Evolutionary conservation across 768 basidiomycete species (phyloP).

Genomic region (Clathrus columnatus): DNA sequence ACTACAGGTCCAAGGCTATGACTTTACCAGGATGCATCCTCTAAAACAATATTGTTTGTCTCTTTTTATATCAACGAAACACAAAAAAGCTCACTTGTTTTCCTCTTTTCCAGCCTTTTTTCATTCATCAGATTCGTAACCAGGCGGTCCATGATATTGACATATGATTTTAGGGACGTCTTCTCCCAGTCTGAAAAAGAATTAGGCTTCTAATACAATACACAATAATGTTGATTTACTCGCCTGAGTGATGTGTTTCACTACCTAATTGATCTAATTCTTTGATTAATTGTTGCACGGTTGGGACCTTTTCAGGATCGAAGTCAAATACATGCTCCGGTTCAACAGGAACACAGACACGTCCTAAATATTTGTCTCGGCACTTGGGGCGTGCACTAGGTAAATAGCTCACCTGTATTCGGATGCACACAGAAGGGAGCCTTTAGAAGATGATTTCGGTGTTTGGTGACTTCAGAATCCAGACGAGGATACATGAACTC

Average conservation of each 20-base stretch:
- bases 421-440: conserved; percentile 97
- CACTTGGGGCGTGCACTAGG: not conserved
- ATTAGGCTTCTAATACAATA: conserved; percentile 3
- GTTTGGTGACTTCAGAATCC: conserved; percentile 95
- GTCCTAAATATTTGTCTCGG: conserved; percentile 33
- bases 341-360: conserved; percentile 90
- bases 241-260: conserved; percentile 44
- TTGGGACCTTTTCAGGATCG: conserved; percentile 80
- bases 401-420: conserved; percentile 47
- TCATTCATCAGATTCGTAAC: conserved; percentile 47
- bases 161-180: conserved; percentile 82
- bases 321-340: conserved; percentile 68
- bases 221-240: conserved; percentile 1
- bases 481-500: conserved; percentile 95
- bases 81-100: conserved; percentile 23
- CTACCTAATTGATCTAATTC: conserved; percentile 54
- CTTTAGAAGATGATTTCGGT: conserved; percentile 95
- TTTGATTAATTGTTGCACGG: conserved; percentile 68
- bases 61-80: not conserved
- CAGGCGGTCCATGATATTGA: conserved; percentile 84
- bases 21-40: not conserved
- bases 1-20: not conserved
- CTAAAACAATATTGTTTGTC: not conserved
- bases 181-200: conserved; percentile 60
- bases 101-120: conserved; percentile 40